These are phyloP conservation scores for Yarrowia galli DNA, from an alignment of 1,139 yeast species.

Conservation along the genomic window DNA sequence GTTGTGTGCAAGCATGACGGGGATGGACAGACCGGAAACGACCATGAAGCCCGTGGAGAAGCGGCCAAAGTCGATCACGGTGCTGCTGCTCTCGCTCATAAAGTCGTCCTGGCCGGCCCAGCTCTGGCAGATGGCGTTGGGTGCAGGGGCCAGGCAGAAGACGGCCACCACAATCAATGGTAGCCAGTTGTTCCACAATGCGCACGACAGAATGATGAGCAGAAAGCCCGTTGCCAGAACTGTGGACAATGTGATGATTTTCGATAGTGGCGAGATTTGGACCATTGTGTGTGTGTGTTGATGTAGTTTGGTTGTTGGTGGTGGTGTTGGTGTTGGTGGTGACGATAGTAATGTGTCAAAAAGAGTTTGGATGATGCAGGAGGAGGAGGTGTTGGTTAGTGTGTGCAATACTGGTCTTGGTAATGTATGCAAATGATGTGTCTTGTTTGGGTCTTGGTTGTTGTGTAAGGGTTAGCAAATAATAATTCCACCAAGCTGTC, in stretches of 20 bases:
- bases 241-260: conserved; percentile 75
- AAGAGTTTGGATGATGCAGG: conserved; percentile 28
- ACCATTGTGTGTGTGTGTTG: conserved; percentile 40
- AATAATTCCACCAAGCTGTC: background rate
- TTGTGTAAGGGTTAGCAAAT: background rate
- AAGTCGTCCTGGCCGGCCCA: conserved; percentile 56
- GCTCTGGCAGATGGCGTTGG: conserved; percentile 61
- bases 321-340: background rate
- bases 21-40: conserved; percentile 70
- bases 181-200: conserved; percentile 77
- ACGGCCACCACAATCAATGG: conserved; percentile 64
- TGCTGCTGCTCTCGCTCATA: conserved; percentile 54
- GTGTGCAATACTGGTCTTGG: no score
- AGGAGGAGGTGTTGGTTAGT: background rate
- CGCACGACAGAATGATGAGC: conserved; percentile 77
- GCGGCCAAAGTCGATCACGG: conserved; percentile 67
- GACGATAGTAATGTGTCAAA: conserved; percentile 8
- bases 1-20: conserved; percentile 70
- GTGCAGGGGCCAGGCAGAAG: conserved; percentile 71
- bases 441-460: background rate
- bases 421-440: background rate
- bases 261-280: conserved; percentile 65
- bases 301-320: background rate
- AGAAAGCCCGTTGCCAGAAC: conserved; percentile 81
- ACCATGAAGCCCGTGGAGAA: conserved; percentile 72